Evolutionary conservation across 1,139 yeast species (phyloP).

Genomic region (Geotrichum phurueaensis): DNA sequence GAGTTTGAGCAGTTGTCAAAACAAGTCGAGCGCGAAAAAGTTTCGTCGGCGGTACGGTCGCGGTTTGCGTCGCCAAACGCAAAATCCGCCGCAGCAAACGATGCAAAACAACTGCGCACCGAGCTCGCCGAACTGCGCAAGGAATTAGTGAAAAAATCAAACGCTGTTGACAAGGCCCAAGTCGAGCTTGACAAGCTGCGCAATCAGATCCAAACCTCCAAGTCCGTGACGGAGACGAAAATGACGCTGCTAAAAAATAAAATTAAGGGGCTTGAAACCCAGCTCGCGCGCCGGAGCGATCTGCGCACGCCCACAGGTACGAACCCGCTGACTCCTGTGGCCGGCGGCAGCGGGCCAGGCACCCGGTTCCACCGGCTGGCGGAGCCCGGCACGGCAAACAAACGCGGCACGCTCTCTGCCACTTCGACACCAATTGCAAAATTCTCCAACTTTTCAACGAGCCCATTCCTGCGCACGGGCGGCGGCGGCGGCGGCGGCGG

Average conservation of each 20-base stretch:
- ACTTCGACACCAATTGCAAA: not conserved
- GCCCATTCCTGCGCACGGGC: not conserved
- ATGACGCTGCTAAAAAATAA: slow-evolving; percentile 20
- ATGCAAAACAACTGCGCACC: slow-evolving; percentile 13
- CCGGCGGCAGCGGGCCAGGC: slow-evolving; percentile 9
- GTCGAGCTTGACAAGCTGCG: slow-evolving; percentile 21
- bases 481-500: not conserved
- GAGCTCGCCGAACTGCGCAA: slow-evolving; percentile 21
- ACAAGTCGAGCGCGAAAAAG: slow-evolving; percentile 7
- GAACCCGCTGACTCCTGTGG: slow-evolving; percentile 3
- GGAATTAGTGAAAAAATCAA: slow-evolving; percentile 19
- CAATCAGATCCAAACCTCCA: slow-evolving; percentile 20
- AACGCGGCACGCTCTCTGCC: not conserved
- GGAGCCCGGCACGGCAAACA: not conserved
- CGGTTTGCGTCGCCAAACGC: not conserved
- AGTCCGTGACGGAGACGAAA: slow-evolving; percentile 23
- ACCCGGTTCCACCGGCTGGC: slow-evolving; percentile 2
- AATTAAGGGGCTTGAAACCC: slow-evolving; percentile 15
- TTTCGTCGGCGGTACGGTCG: not conserved
- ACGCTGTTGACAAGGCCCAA: slow-evolving; percentile 19
- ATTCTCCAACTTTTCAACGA: slow-evolving; percentile 4
- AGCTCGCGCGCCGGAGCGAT: not conserved
- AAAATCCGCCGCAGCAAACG: not conserved
- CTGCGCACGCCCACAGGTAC: not conserved
- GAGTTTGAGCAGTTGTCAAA: slow-evolving; percentile 4